Evolutionary conservation across 2,329 filamentous ascomycete species (phyloP).

Genomic region (Cordyceps cateniannulata): DNA sequence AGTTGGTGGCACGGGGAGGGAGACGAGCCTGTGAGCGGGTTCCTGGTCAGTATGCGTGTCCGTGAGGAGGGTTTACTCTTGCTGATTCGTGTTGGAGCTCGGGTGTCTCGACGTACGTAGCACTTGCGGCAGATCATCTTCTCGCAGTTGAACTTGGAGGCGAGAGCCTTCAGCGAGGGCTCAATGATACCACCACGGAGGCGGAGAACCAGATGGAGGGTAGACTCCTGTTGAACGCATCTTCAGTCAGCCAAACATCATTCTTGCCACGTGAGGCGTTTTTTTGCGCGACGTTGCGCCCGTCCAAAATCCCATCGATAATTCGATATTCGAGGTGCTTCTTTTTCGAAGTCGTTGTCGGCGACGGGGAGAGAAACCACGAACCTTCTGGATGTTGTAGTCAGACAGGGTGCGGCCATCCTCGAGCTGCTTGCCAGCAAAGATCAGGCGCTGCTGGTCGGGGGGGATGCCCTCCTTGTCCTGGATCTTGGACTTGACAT

Average conservation of each 20-base stretch:
- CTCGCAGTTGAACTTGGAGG: conserved; percentile 99
- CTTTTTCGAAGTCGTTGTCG: not conserved
- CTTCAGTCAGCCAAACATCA: conserved; percentile 25
- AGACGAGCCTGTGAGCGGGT: conserved; percentile 59
- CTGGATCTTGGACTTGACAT: conserved; percentile 99
- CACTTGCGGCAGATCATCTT: conserved; percentile 99
- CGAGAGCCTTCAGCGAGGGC: conserved; percentile 96
- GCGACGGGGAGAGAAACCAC: conserved; percentile 23
- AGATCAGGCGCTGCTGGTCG: conserved; percentile 98
- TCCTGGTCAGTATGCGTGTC: conserved; percentile 6
- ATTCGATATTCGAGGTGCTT: not conserved
- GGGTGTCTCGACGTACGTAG: conserved; percentile 64
- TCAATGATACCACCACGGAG: conserved; percentile 99
- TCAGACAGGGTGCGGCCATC: conserved; percentile 94
- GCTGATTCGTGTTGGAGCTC: not conserved
- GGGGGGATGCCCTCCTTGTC: conserved; percentile 99
- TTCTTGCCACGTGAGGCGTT: not conserved
- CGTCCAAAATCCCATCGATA: not conserved
- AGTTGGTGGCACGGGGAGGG: conserved; percentile 98
- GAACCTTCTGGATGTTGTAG: conserved; percentile 99
- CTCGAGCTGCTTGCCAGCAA: conserved; percentile 98
- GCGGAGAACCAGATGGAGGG: conserved; percentile 95
- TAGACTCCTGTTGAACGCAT: conserved; percentile 66
- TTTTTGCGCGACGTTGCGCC: not conserved
- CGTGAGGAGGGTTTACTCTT: not conserved